These are phyloP conservation scores for Casuarina glauca DNA, from an alignment of 306 rosid genomes.

Conservation along the genomic window DNA sequence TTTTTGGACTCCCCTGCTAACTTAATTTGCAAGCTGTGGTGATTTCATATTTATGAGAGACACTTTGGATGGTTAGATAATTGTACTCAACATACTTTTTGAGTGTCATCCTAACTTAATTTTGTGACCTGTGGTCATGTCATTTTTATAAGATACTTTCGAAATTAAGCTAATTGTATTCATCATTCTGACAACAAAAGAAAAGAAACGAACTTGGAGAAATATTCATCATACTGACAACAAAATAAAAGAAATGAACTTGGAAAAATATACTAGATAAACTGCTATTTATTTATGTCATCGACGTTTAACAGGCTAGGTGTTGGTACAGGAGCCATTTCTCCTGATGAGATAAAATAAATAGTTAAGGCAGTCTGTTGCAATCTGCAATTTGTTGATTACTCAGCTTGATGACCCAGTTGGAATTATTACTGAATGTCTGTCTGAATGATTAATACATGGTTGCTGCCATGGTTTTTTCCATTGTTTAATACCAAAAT, in stretches of 20 bases:
- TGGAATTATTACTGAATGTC: not conserved
- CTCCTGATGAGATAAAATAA: not conserved
- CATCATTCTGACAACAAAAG: not conserved
- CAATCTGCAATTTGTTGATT: not conserved
- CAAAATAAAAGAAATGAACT: no score
- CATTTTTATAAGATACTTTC: no score
- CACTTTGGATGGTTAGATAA: not conserved
- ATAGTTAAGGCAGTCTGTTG: not conserved
- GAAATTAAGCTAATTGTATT: not conserved
- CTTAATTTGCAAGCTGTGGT: not conserved
- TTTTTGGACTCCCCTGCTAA: not conserved
- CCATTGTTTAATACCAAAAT: not conserved
- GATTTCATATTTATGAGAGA: not conserved
- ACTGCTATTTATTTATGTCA: not conserved
- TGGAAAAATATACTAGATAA: not conserved
- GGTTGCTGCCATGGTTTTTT: not conserved
- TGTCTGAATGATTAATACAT: not conserved
- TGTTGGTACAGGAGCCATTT: not conserved
- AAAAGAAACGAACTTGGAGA: not conserved
- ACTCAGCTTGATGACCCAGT: not conserved
- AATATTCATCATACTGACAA: no score
- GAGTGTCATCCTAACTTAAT: no score
- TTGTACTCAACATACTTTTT: not conserved
- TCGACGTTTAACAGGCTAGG: not conserved
- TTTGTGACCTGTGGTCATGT: no score